phyloP scores from a whole-genome alignment of 1,139 yeast genomes.

The Casaregolazyma suthepensis region DNA sequence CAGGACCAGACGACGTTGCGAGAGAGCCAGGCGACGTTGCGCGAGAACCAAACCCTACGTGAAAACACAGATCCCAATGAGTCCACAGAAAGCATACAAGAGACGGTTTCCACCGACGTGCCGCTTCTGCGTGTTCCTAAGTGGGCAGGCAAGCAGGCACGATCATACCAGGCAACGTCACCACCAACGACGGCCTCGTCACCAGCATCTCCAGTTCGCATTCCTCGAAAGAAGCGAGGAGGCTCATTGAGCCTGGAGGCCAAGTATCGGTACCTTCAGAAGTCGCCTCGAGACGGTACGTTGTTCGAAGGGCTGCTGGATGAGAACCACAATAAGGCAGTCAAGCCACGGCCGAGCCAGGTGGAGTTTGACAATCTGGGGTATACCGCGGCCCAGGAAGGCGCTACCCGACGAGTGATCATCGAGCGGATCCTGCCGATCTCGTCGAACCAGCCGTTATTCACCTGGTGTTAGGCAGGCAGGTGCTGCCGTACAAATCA shows the following conservation, averaged over 20 bases:
- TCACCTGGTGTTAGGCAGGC: constrained; percentile 55
- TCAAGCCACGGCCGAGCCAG: constrained; percentile 2
- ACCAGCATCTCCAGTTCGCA: not conserved
- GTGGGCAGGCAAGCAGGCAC: not conserved
- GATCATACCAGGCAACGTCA: not conserved
- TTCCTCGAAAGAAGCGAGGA: constrained; percentile 15
- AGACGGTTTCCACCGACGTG: too few species aligned
- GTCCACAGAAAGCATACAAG: not conserved
- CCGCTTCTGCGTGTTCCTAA: not conserved
- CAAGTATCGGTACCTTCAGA: constrained; percentile 21
- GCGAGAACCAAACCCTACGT: too few species aligned
- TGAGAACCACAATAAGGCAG: constrained; percentile 1
- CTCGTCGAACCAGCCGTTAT: constrained; percentile 54
- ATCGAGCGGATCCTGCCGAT: constrained; percentile 60
- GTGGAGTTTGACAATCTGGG: constrained; percentile 24
- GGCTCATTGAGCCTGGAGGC: constrained; percentile 25
- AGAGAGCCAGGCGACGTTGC: not conserved
- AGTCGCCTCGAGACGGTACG: not conserved
- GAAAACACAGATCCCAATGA: too few species aligned
- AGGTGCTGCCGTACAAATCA: constrained; percentile 25
- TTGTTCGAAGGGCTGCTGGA: constrained; percentile 2
- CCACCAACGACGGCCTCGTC: not conserved
- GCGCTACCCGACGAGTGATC: constrained; percentile 39
- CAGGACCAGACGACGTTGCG: not conserved
- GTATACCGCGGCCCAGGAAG: constrained; percentile 28